Base-by-base conservation (phyloP, 306 rosid species). In the Amphicarpaea edgeworthii region DNA sequence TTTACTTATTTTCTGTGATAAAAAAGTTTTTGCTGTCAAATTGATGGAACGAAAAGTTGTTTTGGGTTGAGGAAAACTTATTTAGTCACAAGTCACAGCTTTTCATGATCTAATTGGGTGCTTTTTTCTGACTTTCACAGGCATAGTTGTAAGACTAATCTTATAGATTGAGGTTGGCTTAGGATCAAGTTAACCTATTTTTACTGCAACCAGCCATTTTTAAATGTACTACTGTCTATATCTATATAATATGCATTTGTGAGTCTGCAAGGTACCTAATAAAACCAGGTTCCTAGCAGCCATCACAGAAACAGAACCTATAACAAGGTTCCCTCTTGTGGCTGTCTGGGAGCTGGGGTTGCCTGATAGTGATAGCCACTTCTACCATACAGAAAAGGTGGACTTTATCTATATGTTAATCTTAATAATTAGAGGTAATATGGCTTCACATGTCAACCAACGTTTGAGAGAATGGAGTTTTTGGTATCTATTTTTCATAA, bases 261-360 rank as follows among this genome's bases (percentile, higher is more conserved):
- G 16, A 23, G 76, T 41, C 79, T 54, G 47, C 46, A 66, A 34
- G 8, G 38, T 34, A 34, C 38, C 38, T 34, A 34, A 34, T 34
- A 7, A 34, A 34, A 6, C 38, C 1, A 19, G 23, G 45, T 81
- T 38, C 61, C 47, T 62, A 4, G 63, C 7, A 61, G 43, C 38
- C 24, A 40, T 49, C 4, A 8, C 57, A 55, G 47, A 79, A 72
- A 65, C 49, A 34, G 37, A 60, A 34, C 32, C 67, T 61, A 38
- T 21, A 55, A 51, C 26, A 17, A 51, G 11, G 12, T 1, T 51
- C 58, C 58, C 26, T 16, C 47, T 24, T 28, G 38, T 28, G 16
- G 47, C 11, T 30, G 21, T n/a, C 42, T 12, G 17, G 28, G 45
- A 41, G 51, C 23, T 37, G 20, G 37, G 37, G 21, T 51, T 51